Evolutionary conservation across 2,329 filamentous ascomycete genomes (phyloP).

Genomic region (Cercospora janseana): DNA sequence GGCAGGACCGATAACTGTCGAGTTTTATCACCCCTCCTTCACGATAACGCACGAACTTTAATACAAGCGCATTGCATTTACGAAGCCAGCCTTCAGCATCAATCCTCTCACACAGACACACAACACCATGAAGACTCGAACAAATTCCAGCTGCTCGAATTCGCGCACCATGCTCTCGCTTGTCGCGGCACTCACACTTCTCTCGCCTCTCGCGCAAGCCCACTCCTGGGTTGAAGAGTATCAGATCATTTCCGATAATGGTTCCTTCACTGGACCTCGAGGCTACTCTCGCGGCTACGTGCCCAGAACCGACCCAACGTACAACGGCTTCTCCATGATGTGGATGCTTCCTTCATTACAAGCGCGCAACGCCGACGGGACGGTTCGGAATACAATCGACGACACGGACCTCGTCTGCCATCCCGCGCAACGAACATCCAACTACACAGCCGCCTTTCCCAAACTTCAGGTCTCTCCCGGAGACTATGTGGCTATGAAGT

Average conservation of each 20-base stretch:
- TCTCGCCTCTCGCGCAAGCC: conserved; percentile 41
- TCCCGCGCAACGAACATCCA: conserved; percentile 58
- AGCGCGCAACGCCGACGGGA: conserved; percentile 32
- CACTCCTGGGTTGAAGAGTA: conserved; percentile 86
- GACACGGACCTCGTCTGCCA: conserved; percentile 62
- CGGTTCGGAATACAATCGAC: conserved; percentile 50
- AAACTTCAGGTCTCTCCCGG: conserved; percentile 58
- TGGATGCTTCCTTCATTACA: conserved; percentile 59
- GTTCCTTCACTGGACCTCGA: conserved; percentile 65
- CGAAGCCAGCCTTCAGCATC: conserved; percentile 24
- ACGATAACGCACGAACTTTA: conserved; percentile 18
- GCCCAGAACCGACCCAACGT: conserved; percentile 55
- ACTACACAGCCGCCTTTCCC: conserved; percentile 55
- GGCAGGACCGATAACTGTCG: conserved; percentile 24
- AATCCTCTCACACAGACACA: conserved; percentile 9
- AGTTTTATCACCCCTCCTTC: conserved; percentile 21
- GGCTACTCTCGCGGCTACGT: conserved; percentile 76
- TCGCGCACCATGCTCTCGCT: conserved; percentile 11
- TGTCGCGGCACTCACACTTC: conserved; percentile 29
- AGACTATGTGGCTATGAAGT: conserved; percentile 49
- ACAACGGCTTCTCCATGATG: conserved; percentile 58
- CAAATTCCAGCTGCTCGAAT: conserved; percentile 18
- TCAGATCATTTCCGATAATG: conserved; percentile 67
- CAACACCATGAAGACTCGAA: too few relatives aligned
- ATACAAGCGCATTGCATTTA: conserved; percentile 6